Evolutionary conservation across 163 green algal species (phyloP), one percentile per base, ranked within the genome.

Genomic region (Chloromonas sp.): DNA sequence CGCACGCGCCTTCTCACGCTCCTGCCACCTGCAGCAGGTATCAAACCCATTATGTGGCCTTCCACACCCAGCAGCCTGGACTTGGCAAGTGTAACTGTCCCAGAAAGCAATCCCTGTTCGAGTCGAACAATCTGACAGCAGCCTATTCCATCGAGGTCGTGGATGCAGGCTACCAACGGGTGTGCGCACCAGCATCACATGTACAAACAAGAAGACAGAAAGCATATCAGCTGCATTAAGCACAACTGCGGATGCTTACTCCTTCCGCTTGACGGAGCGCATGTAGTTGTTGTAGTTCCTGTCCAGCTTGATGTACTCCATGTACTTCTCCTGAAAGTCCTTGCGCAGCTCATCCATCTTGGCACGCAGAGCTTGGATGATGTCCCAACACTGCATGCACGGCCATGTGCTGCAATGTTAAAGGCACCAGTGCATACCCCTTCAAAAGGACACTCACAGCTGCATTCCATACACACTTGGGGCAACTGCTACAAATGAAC

Each of bases 261-360:
- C 82, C 60, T 85, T 77, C 77, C 71, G 85, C 81, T 81, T 79
- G 58, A 87, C 60, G 57, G 70, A 57, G 70, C 88, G 88, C 61
- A 85, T 84, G 62, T 84, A 92, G 2, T 70, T 79, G 3, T 83
- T 86, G 87, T 87, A 92, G 57, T 87, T 85, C 58, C 82, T 82
- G 82, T 92, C 86, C 58, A 86, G 86, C 85, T 90, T 87, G 66
- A 87, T 87, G 84, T 82, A 92, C 59, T 92, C 89, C 79, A 87
- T 66, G 83, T 89, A 92, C 74, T 89, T 82, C 0, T 71, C 82
- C 71, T 90, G 83, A 76, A 87, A 90, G 5, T 87, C 58, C 13
- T 88, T 86, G 80, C 82, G 79, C 0, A 92, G 62, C 89, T 92
- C 85, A 36, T 84, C 83, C 60, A 90, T 89, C 82, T 92, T 92